Base-by-base conservation (phyloP, 2,329 filamentous ascomycete species). In the Fusarium setosum region DNA sequence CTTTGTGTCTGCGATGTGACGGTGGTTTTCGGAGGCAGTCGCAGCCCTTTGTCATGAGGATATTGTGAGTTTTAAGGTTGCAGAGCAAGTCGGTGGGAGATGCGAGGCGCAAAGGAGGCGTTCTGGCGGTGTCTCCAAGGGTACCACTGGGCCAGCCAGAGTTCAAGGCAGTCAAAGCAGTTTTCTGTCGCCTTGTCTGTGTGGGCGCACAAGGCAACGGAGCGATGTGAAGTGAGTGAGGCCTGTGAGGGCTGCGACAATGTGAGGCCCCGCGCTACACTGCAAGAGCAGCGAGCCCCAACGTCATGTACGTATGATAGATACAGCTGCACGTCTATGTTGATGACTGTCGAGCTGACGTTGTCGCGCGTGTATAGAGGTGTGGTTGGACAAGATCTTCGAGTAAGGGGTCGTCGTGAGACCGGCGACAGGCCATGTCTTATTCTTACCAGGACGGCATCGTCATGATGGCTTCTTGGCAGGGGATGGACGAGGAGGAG, bases 191-290 rank as follows among this genome's bases (percentile, higher is more conserved):
- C 59, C 61, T 66, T 61, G 51, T 56, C 54, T 57, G 42, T 56
- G 48, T 24, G 56, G 41, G 51, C 51, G 58, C 41, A 60, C 47
- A 35, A 59, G 56, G 54, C 48, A 40, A 57, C 38, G 41, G 47
- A 49, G 47, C 37, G 18, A 17, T 18, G 64, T 55, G 51, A 37
- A 61, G 61, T 48, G 48, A 59, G n/a, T n/a, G n/a, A n/a, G n/a
- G n/a, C n/a, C n/a, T n/a, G n/a, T n/a, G n/a, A n/a, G n/a, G n/a
- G n/a, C n/a, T n/a, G n/a, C n/a, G n/a, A n/a, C n/a, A n/a, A 70
- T 71, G 58, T 54, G 61, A 71, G 63, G 58, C 48, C 42, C 59
- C 50, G 52, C 44, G 65, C 55, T 63, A 68, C 65, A 65, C 53
- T 56, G 47, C 13, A 40, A 67, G 57, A 55, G 53, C 67, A 61